phyloP scores from a whole-genome alignment of 2,329 filamentous ascomycete genomes.

The Coniochaeta ligniaria region DNA sequence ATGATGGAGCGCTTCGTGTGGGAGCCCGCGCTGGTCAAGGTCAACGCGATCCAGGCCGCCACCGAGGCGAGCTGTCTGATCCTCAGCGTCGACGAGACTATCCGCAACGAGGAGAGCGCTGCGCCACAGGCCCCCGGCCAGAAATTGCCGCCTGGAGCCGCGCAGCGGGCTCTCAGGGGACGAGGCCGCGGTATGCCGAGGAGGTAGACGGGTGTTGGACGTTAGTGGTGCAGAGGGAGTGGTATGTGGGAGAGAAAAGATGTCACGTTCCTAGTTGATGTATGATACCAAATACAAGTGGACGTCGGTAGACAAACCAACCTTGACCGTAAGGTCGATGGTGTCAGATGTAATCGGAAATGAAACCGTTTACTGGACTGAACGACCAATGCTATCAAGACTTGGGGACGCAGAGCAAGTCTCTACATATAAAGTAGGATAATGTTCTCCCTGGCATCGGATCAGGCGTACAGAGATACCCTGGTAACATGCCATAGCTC shows the following conservation, averaged over 20 bases:
- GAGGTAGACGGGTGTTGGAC: slow-evolving; percentile 39
- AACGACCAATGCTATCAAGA: neutral
- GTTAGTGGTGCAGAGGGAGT: slow-evolving; percentile 7
- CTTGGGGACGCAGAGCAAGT: no score
- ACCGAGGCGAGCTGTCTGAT: slow-evolving; percentile 95
- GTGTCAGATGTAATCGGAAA: neutral
- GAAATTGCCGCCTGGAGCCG: slow-evolving; percentile 70
- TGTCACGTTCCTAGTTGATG: slow-evolving; percentile 2
- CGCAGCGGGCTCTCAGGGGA: slow-evolving; percentile 79
- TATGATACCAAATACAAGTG: slow-evolving; percentile 2
- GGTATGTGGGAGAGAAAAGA: slow-evolving; percentile 7
- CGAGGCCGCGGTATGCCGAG: slow-evolving; percentile 86
- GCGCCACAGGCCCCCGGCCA: slow-evolving; percentile 73
- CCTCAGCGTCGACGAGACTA: slow-evolving; percentile 94
- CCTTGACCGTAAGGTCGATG: neutral
- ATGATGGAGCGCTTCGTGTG: slow-evolving; percentile 96
- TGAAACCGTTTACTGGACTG: neutral
- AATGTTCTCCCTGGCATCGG: no score
- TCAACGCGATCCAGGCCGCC: slow-evolving; percentile 93
- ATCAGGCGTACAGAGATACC: no score
- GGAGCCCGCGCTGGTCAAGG: slow-evolving; percentile 93
- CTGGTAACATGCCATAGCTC: no score
- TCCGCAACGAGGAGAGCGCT: slow-evolving; percentile 92
- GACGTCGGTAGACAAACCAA: neutral
- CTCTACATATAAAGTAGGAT: no score